Base-by-base conservation (phyloP, 2,329 filamentous ascomycete genomes). In the Aschersonia sp. region DNA sequence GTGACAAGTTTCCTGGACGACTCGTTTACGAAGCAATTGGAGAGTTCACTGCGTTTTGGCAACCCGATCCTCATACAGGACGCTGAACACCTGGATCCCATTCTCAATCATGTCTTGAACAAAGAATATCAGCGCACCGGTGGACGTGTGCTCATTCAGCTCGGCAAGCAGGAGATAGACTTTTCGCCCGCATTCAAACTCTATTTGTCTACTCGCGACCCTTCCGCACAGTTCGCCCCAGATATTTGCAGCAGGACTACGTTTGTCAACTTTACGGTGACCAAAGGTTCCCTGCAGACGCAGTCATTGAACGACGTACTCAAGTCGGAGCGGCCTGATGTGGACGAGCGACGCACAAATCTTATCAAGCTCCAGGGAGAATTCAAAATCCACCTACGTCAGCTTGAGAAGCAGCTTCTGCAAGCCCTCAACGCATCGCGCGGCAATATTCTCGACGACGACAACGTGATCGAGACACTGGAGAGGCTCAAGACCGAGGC, bases 111-210 rank as follows among this genome's bases (percentile, higher is more conserved):
- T 58, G 90, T 98, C 48, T 79, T 98, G 66, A 98, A 98, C 71
- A 98, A 98, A 65, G 92, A 98, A 62, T 98, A 98, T 65, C 94
- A 98, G 67, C 94, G 89, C 70, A 98, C 94, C 31, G 92, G 92
- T 56, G 92, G 92, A 29, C 90, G 92, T 76, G 90, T 97, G 43
- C 80, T 98, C 47, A 98, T 98, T 53, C 92, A 98, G 66, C 85
- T 98, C 41, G 92, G 92, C 59, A 96, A 92, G 67, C 94, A 98
- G 66, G 89, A 98, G 67, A 98, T 98, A 55, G 92, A 98, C 65
- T 98, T 98, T 68, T 98, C 92, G 46, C 90, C 92, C 1, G 81
- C 89, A 0, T 98, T 98, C 75, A 92, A 84, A 68, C 76, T 98
- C 33, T 98, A 94, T 63, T 72, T 98, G 40, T 96, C 90, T 0